Evolutionary conservation across 2,329 filamentous ascomycete species (phyloP).

Genomic region (Plenodomus tracheiphilus): DNA sequence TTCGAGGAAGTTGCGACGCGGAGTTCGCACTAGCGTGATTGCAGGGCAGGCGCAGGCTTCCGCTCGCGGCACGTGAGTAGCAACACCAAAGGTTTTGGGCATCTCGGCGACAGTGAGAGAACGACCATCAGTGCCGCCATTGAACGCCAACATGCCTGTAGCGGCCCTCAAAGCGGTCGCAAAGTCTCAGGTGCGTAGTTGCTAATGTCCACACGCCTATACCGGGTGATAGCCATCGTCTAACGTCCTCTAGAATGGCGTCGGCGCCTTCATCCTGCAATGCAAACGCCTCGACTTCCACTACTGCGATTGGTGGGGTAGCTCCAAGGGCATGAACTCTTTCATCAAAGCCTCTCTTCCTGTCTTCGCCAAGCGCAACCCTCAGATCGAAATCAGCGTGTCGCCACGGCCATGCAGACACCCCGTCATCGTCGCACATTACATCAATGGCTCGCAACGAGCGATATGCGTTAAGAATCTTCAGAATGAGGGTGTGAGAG

Average conservation of each 20-base stretch:
- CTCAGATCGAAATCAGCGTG: constrained; percentile 87
- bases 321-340: constrained; percentile 88
- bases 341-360: constrained; percentile 80
- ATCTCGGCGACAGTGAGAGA: constrained; percentile 1
- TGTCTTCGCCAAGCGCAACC: constrained; percentile 78
- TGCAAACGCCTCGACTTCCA: constrained; percentile 95
- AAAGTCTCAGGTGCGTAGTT: constrained; percentile 56
- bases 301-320: constrained; percentile 96
- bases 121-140: constrained; percentile 14
- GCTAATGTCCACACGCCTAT: rapidly evolving
- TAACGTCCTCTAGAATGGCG: constrained; percentile 72
- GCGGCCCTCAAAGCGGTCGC: constrained; percentile 57
- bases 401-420: constrained; percentile 89
- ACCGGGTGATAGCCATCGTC: constrained; percentile 2
- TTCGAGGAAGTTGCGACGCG: constrained; percentile 20
- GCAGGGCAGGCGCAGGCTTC: too few relatives aligned
- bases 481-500: constrained; percentile 75
- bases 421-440: constrained; percentile 84
- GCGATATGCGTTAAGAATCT: constrained; percentile 88
- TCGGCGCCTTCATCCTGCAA: constrained; percentile 95
- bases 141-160: constrained; percentile 49
- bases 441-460: constrained; percentile 87
- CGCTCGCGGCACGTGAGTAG: constrained; percentile 32
- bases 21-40: constrained; percentile 24
- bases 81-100: constrained; percentile 20